phyloP scores from a whole-genome alignment of 805 yeast species.

The Blastobotrys mokoenaii region DNA sequence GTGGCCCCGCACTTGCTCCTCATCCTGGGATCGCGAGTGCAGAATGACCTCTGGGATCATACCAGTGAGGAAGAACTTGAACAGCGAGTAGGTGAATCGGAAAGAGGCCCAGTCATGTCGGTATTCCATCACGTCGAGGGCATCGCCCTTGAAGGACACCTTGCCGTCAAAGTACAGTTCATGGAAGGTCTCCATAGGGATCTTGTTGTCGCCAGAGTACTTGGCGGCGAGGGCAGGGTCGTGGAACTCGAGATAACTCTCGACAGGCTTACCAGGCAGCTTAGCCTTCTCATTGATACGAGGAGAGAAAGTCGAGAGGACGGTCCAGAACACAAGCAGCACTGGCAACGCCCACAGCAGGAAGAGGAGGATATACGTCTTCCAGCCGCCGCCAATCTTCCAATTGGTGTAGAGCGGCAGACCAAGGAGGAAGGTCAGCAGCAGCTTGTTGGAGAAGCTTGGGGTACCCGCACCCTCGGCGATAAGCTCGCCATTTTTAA shows the following conservation, averaged over 20 bases:
- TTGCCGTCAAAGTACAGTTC: conserved; percentile 77
- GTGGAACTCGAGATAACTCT: conserved; percentile 74
- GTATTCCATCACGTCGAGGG: conserved; percentile 72
- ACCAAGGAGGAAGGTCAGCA: conserved; percentile 41
- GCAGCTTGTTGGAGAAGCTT: conserved; percentile 55
- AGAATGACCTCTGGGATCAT: conserved; percentile 88
- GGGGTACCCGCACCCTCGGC: conserved; percentile 88
- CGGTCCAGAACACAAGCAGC: conserved; percentile 75
- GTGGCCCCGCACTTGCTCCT: conserved; percentile 92
- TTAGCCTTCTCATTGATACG: conserved; percentile 69
- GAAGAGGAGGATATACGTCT: conserved; percentile 55
- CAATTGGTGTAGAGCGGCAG: conserved; percentile 58
- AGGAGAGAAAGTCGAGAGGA: conserved; percentile 69
- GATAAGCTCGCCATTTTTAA: conserved; percentile 78
- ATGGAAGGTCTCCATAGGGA: conserved; percentile 89
- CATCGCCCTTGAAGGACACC: conserved; percentile 82
- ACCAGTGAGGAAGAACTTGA: conserved; percentile 73
- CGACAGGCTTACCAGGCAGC: conserved; percentile 70
- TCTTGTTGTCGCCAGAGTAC: conserved; percentile 65
- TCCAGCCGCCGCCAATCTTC: conserved; percentile 58
- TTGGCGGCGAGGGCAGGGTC: conserved; percentile 57
- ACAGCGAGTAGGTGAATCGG: conserved; percentile 66
- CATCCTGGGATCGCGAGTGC: conserved; percentile 91
- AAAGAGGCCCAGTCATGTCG: conserved; percentile 89
- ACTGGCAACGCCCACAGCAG: conserved; percentile 56